Evolutionary conservation across 2,329 filamentous ascomycete genomes (phyloP).

Genomic region (Acrocalymma vagum): DNA sequence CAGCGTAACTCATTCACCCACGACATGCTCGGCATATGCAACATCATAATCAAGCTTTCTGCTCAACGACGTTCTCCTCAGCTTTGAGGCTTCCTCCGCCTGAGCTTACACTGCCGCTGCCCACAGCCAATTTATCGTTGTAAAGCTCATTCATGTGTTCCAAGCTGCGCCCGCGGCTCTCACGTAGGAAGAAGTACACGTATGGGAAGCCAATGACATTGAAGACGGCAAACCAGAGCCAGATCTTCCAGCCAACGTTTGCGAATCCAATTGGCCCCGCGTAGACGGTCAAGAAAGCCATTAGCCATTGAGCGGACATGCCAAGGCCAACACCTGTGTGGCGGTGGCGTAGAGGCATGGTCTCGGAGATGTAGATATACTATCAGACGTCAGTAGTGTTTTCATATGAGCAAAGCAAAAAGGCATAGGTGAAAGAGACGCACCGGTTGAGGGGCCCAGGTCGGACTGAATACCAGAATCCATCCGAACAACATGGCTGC

Average conservation of each 20-base stretch:
- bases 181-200: constrained; percentile 36
- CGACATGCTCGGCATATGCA: too few species aligned
- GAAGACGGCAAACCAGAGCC: constrained; percentile 43
- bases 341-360: constrained; percentile 44
- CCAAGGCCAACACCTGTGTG: constrained; percentile 44
- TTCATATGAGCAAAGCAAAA: too few species aligned
- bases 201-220: constrained; percentile 43
- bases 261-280: constrained; percentile 44
- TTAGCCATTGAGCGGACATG: constrained; percentile 43
- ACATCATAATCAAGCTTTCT: too few species aligned
- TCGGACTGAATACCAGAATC: constrained; percentile 41
- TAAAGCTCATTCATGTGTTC: constrained; percentile 34
- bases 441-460: constrained; percentile 34
- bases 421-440: too few species aligned
- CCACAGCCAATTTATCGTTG: constrained; percentile 18
- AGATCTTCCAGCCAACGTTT: constrained; percentile 44
- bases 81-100: constrained; percentile 7
- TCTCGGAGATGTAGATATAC: constrained; percentile 45
- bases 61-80: background rate
- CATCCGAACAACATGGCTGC: constrained; percentile 43
- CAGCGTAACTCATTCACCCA: too few species aligned
- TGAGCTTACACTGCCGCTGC: constrained; percentile 6
- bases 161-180: constrained; percentile 36
- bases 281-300: constrained; percentile 47
- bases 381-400: constrained; percentile 6